These are phyloP conservation scores for Perkinsus olseni DNA, from an alignment of 169 alveolate species.

Conservation along the genomic window DNA sequence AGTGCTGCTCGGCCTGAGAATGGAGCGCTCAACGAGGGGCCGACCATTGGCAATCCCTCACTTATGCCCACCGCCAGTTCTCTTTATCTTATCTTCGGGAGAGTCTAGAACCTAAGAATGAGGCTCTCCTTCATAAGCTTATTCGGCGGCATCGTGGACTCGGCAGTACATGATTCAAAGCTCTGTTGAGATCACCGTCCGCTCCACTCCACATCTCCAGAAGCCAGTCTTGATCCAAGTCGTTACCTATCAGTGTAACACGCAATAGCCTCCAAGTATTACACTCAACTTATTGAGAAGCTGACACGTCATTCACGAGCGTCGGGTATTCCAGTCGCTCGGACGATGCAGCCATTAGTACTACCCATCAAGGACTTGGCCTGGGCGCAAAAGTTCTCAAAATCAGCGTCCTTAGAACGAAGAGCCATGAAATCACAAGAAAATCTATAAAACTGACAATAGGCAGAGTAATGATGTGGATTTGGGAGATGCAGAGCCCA, in stretches of 20 bases:
- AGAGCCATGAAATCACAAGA: background rate
- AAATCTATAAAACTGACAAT: background rate
- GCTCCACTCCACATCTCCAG: slow-evolving; percentile 14
- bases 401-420: background rate
- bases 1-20: background rate
- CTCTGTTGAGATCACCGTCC: slow-evolving; percentile 8
- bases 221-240: background rate
- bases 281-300: no score
- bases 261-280: no score
- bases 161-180: background rate
- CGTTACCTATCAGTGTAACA: slow-evolving; percentile 4
- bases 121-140: no score
- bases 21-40: background rate
- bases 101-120: background rate
- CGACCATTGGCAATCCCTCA: background rate
- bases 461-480: no score
- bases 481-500: no score
- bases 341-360: no score
- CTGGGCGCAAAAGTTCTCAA: background rate
- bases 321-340: no score
- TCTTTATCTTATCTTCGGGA: slow-evolving; percentile 3
- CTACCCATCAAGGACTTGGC: background rate
- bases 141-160: no score
- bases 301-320: no score
- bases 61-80: background rate